Evolutionary conservation across 176 grass and related monocot species (phyloP).

Genomic region (Carex scoparia): DNA sequence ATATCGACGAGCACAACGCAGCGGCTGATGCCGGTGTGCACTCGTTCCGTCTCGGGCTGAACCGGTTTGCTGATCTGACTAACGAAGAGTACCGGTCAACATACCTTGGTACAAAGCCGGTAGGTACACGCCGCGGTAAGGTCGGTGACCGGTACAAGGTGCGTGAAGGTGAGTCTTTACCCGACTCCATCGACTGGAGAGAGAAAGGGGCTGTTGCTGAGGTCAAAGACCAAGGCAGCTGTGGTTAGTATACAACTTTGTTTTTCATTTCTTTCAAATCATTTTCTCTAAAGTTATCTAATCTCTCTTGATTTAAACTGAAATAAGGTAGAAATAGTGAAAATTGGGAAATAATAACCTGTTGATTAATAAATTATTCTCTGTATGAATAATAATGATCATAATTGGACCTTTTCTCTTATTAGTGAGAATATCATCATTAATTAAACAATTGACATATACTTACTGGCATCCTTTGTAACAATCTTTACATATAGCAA

Average conservation of each 20-base stretch:
- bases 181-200: conserved; percentile 70
- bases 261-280: not conserved
- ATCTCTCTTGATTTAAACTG: too few species aligned
- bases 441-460: not conserved
- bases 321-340: not conserved
- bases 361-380: not conserved
- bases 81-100: conserved; percentile 75
- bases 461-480: not conserved
- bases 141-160: conserved; percentile 45
- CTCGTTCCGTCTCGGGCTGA: conserved; percentile 75
- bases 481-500: not conserved
- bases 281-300: not conserved
- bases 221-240: conserved; percentile 83
- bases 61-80: conserved; percentile 87
- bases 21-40: conserved; percentile 63
- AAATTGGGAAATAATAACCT: not conserved
- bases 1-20: conserved; percentile 71
- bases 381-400: not conserved
- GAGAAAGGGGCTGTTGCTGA: conserved; percentile 48
- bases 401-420: not conserved
- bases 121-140: conserved; percentile 29
- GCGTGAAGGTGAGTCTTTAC: conserved; percentile 39
- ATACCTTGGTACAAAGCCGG: conserved; percentile 48
- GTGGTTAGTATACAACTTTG: conserved; percentile 37
- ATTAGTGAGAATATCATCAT: not conserved